Evolutionary conservation across 371 early-diverging fungal genomes (phyloP).

Genomic region (Blakeslea trispora): DNA sequence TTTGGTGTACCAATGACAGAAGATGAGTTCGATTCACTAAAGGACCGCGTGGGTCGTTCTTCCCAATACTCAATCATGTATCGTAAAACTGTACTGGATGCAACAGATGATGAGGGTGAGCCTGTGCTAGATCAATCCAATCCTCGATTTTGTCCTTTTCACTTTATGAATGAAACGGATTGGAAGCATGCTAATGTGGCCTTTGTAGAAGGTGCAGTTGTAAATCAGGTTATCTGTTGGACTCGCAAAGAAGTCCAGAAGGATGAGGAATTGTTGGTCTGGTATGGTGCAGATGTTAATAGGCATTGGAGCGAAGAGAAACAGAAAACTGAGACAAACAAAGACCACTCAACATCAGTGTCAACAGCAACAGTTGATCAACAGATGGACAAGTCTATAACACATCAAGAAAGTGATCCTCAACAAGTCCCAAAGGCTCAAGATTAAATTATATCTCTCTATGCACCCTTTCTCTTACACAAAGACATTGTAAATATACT

Average conservation of each 20-base stretch:
- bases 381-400: not conserved
- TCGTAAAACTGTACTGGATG: conserved; percentile 69
- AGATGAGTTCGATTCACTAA: conserved; percentile 73
- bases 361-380: no score
- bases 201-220: conserved; percentile 21
- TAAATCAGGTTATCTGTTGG: conserved; percentile 84
- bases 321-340: not conserved
- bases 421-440: no score
- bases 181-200: conserved; percentile 50
- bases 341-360: no score
- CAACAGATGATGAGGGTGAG: conserved; percentile 73
- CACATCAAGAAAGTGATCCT: not conserved
- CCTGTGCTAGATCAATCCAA: conserved; percentile 68
- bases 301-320: conserved; percentile 32
- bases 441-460: no score
- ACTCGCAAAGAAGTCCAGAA: conserved; percentile 62
- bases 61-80: conserved; percentile 76
- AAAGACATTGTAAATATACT: no score
- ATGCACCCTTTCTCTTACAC: no score
- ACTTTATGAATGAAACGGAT: conserved; percentile 86
- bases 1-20: conserved; percentile 90
- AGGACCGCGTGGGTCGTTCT: conserved; percentile 77
- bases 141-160: conserved; percentile 80
- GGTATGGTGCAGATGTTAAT: conserved; percentile 64
- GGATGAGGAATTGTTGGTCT: conserved; percentile 83